These are phyloP conservation scores for Sporothrix inflata DNA, from an alignment of 2,329 filamentous ascomycete species.

Conservation along the genomic window DNA sequence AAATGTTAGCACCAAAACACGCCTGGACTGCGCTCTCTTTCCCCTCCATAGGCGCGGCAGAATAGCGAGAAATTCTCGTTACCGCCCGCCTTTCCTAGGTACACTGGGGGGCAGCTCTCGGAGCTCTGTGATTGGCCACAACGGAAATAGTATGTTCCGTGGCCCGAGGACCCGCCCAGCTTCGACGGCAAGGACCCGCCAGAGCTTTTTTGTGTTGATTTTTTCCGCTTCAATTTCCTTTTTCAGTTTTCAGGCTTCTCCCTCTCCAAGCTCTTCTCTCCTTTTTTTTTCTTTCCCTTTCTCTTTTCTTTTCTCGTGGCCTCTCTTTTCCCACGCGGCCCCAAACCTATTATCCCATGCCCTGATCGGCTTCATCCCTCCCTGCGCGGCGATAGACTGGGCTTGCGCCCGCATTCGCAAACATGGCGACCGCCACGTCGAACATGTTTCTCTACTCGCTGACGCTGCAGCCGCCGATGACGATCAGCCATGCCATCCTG, in stretches of 20 bases:
- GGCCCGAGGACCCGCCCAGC: slow-evolving; percentile 14
- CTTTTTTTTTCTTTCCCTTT: background rate
- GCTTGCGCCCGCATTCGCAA: slow-evolving; percentile 50
- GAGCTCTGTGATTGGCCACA: slow-evolving; percentile 31
- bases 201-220: slow-evolving; percentile 31
- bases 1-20: slow-evolving; percentile 25
- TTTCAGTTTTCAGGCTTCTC: slow-evolving; percentile 16
- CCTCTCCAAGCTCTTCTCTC: background rate
- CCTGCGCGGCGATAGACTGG: slow-evolving; percentile 37
- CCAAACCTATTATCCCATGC: slow-evolving; percentile 24
- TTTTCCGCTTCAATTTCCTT: slow-evolving; percentile 27
- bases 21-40: background rate
- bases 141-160: slow-evolving; percentile 32
- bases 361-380: slow-evolving; percentile 20
- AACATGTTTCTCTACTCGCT: slow-evolving; percentile 99
- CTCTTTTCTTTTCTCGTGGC: background rate
- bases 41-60: slow-evolving; percentile 28
- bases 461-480: slow-evolving; percentile 90
- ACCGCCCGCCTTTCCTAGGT: slow-evolving; percentile 22
- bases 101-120: slow-evolving; percentile 15
- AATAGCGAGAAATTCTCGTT: slow-evolving; percentile 19
- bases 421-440: slow-evolving; percentile 88
- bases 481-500: slow-evolving; percentile 85
- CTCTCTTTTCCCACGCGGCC: slow-evolving; percentile 8
- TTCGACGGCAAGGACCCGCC: background rate